Conservation (phyloP, 768 basidiomycete genomes). For the Lenzites betulinus region DNA sequence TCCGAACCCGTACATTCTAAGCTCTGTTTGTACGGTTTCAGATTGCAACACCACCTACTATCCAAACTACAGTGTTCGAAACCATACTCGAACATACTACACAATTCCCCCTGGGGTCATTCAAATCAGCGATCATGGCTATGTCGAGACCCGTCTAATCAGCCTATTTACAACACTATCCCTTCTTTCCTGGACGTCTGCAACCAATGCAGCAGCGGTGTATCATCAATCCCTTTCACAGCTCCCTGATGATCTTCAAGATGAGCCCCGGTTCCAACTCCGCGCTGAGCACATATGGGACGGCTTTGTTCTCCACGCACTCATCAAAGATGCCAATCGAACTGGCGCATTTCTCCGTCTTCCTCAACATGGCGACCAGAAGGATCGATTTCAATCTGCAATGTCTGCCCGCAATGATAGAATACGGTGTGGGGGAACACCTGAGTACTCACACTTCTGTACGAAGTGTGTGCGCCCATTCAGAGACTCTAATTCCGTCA, state of each 20-base stretch:
- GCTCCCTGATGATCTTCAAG: background rate
- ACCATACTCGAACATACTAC: background rate
- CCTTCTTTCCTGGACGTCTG: conserved; percentile 17
- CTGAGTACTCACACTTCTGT: conserved; percentile 34
- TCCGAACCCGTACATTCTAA: no score
- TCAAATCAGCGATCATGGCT: background rate
- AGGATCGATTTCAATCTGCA: conserved; percentile 26
- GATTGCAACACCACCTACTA: background rate
- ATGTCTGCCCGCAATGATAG: conserved; percentile 30
- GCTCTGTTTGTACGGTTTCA: background rate
- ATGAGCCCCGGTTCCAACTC: background rate
- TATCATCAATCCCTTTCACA: background rate
- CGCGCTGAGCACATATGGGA: conserved; percentile 28
- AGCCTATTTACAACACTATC: background rate
- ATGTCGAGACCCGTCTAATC: background rate
- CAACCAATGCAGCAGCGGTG: conserved; percentile 4
- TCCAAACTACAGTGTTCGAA: background rate
- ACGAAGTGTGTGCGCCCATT: conserved; percentile 29
- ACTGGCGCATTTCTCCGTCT: conserved; percentile 20
- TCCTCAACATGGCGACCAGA: conserved; percentile 28
- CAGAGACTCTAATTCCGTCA: conserved; percentile 5
- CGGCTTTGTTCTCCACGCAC: conserved; percentile 26
- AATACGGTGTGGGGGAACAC: conserved; percentile 29
- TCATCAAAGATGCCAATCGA: conserved; percentile 27
- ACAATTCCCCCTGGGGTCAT: background rate